phyloP scores from a whole-genome alignment of 148 eudicot species.

The Pharnaceum exiguum region DNA sequence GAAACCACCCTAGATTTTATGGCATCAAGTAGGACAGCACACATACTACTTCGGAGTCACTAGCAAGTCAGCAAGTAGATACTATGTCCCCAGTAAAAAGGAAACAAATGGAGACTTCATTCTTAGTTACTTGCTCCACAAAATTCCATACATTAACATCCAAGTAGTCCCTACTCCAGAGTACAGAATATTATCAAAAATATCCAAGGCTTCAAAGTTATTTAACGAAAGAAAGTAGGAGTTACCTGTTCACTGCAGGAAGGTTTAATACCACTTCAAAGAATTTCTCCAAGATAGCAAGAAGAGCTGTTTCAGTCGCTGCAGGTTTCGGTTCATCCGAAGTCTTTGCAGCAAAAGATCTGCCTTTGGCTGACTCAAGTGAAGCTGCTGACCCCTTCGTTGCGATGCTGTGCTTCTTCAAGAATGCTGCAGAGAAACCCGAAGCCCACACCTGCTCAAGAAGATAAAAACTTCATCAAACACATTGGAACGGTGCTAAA shows the following conservation, averaged over 20 bases:
- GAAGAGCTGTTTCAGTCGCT: constrained; percentile 76
- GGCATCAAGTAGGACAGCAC: too few species aligned
- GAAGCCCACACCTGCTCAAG: constrained; percentile 84
- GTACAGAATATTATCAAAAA: too few species aligned
- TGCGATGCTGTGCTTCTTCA: constrained; percentile 83
- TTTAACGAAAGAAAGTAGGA: background rate
- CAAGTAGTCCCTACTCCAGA: too few species aligned
- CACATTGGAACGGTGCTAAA: background rate
- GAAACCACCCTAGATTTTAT: too few species aligned
- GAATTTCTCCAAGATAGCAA: constrained; percentile 67
- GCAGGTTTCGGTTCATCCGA: constrained; percentile 60
- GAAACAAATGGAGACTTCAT: too few species aligned
- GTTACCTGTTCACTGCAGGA: constrained; percentile 77
- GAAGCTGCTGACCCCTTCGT: constrained; percentile 42
- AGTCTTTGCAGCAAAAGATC: constrained; percentile 24
- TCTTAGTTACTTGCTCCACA: too few species aligned
- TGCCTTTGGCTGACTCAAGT: constrained; percentile 23
- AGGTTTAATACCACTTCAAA: constrained; percentile 77
- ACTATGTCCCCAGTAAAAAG: too few species aligned
- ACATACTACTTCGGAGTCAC: too few species aligned
- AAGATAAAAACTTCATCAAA: background rate
- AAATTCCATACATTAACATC: too few species aligned
- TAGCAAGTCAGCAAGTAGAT: too few species aligned
- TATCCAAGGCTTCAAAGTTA: too few species aligned
- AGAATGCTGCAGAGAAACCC: constrained; percentile 96